These are phyloP conservation scores for Wickerhamomyces pijperi DNA, from an alignment of 805 yeast species.

Conservation along the genomic window DNA sequence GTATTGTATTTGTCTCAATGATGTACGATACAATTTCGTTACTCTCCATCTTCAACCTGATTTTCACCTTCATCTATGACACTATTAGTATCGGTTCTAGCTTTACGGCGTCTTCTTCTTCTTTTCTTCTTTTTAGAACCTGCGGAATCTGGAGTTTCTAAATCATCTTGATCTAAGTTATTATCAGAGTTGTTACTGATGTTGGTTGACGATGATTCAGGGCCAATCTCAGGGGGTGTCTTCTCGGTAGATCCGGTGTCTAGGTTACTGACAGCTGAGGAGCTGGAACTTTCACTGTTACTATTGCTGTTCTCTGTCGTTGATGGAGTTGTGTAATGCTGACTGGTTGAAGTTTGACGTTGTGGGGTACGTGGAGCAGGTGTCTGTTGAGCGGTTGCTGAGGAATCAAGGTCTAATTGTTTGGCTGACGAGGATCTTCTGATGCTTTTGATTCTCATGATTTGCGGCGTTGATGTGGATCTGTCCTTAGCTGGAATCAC, in stretches of 20 bases:
- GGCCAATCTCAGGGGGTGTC: neutral
- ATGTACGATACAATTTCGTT: too few species aligned
- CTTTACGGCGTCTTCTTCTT: neutral
- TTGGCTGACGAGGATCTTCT: neutral
- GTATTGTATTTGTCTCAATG: too few species aligned
- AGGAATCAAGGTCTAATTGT: neutral
- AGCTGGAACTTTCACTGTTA: too few species aligned
- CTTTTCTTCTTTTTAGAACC: neutral
- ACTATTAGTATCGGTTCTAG: too few species aligned
- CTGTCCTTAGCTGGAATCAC: slow-evolving; percentile 14
- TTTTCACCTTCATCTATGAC: too few species aligned
- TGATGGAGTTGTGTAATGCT: neutral
- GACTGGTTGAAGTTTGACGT: neutral
- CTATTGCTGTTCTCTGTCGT: too few species aligned
- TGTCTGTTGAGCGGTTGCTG: neutral
- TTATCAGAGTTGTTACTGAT: neutral
- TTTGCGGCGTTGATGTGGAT: slow-evolving; percentile 1
- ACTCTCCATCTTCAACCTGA: too few species aligned
- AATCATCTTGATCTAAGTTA: neutral
- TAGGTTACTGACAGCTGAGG: neutral
- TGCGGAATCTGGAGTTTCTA: neutral
- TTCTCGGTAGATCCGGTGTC: neutral
- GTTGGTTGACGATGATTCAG: too few species aligned
- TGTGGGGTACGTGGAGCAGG: neutral
- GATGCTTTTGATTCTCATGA: slow-evolving; percentile 3